A percentile compares a stretch with the other conserved stretches of the same genome.
Evolutionary conservation across 805 yeast species (phyloP).

Genomic region (Lachancea quebecensis): DNA sequence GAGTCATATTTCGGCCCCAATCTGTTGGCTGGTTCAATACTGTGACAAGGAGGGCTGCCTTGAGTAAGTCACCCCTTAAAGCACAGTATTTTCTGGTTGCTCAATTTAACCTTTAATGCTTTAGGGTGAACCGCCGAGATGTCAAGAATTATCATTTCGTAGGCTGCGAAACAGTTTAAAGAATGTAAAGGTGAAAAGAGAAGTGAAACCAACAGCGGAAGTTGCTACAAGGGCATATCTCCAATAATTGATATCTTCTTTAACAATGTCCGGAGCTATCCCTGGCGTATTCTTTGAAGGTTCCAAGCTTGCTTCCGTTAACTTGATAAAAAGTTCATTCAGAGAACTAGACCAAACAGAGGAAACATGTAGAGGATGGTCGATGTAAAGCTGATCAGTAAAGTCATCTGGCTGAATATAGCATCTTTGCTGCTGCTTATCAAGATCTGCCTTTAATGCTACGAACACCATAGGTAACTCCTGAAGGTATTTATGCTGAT

Average conservation of each 20-base stretch:
- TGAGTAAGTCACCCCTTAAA: too few relatives aligned
- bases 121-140: neutral
- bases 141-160: constrained; percentile 12
- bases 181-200: constrained; percentile 57
- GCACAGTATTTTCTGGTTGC: too few relatives aligned
- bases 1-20: too few relatives aligned
- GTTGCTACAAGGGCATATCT: constrained; percentile 54
- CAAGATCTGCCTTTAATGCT: constrained; percentile 91
- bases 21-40: too few relatives aligned
- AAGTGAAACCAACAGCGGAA: constrained; percentile 61
- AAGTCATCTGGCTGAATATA: constrained; percentile 83
- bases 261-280: constrained; percentile 55
- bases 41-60: too few relatives aligned
- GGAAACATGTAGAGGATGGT: constrained; percentile 85
- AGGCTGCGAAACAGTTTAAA: constrained; percentile 36
- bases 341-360: constrained; percentile 85
- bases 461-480: constrained; percentile 79
- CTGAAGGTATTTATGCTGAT: constrained; percentile 49
- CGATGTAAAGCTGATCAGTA: constrained; percentile 55
- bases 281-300: constrained; percentile 80
- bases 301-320: constrained; percentile 78
- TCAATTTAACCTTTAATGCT: too few relatives aligned
- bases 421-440: constrained; percentile 88
- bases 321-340: constrained; percentile 74
- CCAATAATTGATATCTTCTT: constrained; percentile 42